Evolutionary conservation across 78 protist species (phyloP).

Genomic region (Creolimax fragrantissima): DNA sequence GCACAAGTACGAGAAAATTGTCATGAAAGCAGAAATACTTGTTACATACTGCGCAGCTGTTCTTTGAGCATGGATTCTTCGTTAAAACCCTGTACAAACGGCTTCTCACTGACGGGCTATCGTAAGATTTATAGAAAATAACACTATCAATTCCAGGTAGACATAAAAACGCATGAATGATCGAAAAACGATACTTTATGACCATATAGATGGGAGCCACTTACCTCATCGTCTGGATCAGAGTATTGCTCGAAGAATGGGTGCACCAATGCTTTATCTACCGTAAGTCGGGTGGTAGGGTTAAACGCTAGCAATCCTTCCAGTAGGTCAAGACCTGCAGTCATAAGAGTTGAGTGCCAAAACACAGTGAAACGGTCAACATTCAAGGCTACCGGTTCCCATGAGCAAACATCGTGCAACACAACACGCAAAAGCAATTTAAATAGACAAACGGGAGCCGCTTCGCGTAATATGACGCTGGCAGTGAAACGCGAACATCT

Average conservation of each 20-base stretch:
- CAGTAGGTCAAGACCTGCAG: constrained; percentile 66
- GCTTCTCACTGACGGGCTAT: not conserved
- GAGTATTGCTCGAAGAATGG: constrained; percentile 57
- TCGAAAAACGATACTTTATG: too few relatives aligned
- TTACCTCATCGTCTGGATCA: constrained; percentile 46
- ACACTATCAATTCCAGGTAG: too few relatives aligned
- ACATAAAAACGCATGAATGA: too few relatives aligned
- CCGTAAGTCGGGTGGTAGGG: constrained; percentile 76
- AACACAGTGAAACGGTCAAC: too few relatives aligned
- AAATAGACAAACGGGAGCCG: not conserved
- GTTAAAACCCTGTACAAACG: not conserved
- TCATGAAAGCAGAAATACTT: too few relatives aligned
- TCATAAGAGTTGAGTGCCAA: constrained; percentile 32
- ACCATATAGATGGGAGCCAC: too few relatives aligned
- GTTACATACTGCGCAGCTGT: not conserved
- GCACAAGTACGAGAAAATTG: too few relatives aligned
- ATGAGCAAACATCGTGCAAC: not conserved
- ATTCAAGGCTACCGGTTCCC: not conserved
- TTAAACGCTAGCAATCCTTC: constrained; percentile 70
- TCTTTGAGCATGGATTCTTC: not conserved
- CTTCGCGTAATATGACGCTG: not conserved
- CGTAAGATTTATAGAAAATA: too few relatives aligned
- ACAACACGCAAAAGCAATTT: not conserved
- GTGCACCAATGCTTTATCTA: constrained; percentile 59
- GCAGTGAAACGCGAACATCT: too few relatives aligned